Conservation (phyloP, 352 stramenopile species). For the Phytophthora uliginosa region DNA sequence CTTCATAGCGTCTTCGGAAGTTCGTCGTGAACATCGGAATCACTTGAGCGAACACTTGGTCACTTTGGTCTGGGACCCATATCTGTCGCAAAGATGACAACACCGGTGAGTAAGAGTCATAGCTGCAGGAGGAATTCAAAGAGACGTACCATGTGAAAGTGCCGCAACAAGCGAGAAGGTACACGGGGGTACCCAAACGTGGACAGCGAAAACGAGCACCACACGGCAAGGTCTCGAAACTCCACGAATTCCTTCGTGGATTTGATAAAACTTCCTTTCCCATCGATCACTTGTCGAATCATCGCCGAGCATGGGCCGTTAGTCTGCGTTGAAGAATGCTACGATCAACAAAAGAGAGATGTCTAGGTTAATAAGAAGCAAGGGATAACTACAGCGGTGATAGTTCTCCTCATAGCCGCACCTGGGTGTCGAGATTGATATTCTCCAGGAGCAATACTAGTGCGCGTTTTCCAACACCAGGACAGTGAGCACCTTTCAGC, state of each 20-base stretch:
- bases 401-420: constrained; percentile 12
- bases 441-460: constrained; percentile 68
- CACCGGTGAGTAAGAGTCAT: neutral
- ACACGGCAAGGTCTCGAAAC: constrained; percentile 61
- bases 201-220: constrained; percentile 58
- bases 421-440: constrained; percentile 65
- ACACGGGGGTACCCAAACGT: constrained; percentile 52
- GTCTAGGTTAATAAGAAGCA: neutral
- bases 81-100: constrained; percentile 32
- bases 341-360: neutral
- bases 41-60: constrained; percentile 49
- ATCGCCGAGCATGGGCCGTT: constrained; percentile 52
- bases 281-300: constrained; percentile 73
- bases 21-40: constrained; percentile 51
- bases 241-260: constrained; percentile 67
- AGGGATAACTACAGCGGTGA: neutral
- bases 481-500: constrained; percentile 68
- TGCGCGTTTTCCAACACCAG: constrained; percentile 52
- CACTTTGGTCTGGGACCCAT: constrained; percentile 52
- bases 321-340: constrained; percentile 15
- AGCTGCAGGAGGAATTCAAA: neutral
- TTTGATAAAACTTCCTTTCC: constrained; percentile 60
- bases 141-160: constrained; percentile 67
- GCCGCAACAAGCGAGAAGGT: constrained; percentile 57
- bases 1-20: constrained; percentile 44